These are phyloP conservation scores for Aspergillus haitiensis DNA, from an alignment of 495 filamentous ascomycete genomes.

Conservation along the genomic window DNA sequence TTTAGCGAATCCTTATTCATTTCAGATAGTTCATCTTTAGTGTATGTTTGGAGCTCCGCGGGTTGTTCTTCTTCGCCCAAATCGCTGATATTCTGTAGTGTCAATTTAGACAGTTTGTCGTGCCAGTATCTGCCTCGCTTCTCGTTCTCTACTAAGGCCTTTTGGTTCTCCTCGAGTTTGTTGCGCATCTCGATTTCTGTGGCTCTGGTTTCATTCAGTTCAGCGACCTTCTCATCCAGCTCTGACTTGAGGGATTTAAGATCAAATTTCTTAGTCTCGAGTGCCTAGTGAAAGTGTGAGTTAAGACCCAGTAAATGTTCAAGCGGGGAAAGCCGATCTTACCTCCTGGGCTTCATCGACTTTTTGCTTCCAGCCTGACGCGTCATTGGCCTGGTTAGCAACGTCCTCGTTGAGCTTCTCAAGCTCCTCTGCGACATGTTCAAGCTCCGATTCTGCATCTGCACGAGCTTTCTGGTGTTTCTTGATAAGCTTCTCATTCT, in stretches of 20 bases:
- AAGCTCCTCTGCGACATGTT: constrained; percentile 65
- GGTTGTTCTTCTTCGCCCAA: constrained; percentile 56
- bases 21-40: constrained; percentile 86
- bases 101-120: constrained; percentile 77
- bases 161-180: constrained; percentile 92
- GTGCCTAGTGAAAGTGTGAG: constrained; percentile 41
- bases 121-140: constrained; percentile 82
- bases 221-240: constrained; percentile 80
- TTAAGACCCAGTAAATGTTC: background rate
- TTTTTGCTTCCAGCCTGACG: constrained; percentile 66
- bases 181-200: constrained; percentile 98
- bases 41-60: constrained; percentile 73
- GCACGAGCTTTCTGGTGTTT: constrained; percentile 82
- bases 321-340: constrained; percentile 16
- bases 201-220: constrained; percentile 86
- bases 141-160: constrained; percentile 81
- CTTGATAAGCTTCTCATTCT: constrained; percentile 85
- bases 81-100: constrained; percentile 75
- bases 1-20: constrained; percentile 88
- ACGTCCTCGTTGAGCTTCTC: constrained; percentile 75
- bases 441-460: constrained; percentile 74
- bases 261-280: constrained; percentile 78
- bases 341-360: constrained; percentile 85
- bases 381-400: constrained; percentile 69
- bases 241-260: constrained; percentile 77